Evolutionary conservation across 345 rosid species (phyloP).

Genomic region (Salix udensis): DNA sequence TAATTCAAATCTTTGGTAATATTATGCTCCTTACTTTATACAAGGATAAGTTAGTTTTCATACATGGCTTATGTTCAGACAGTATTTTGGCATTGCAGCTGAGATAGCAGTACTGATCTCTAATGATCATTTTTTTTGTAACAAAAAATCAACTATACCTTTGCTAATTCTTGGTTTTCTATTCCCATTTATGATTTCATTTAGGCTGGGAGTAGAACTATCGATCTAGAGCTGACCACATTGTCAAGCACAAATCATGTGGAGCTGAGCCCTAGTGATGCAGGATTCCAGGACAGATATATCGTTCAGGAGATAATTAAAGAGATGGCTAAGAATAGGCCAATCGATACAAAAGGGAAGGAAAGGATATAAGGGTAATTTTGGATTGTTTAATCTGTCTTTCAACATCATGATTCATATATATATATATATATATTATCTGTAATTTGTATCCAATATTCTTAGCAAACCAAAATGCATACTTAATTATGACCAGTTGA

Average conservation of each 20-base stretch:
- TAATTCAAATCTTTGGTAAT: background rate
- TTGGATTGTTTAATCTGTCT: background rate
- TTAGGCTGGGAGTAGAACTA: constrained; percentile 87
- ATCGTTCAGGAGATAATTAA: constrained; percentile 91
- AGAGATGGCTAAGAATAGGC: constrained; percentile 97
- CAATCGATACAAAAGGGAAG: constrained; percentile 84
- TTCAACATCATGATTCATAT: too few species aligned
- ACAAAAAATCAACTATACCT: background rate
- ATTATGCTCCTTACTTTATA: background rate
- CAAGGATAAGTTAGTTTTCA: background rate
- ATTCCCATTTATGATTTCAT: background rate
- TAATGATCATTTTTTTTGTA: background rate
- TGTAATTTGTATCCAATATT: background rate
- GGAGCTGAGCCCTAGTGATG: constrained; percentile 94
- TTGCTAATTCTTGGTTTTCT: background rate
- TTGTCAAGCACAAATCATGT: constrained; percentile 84
- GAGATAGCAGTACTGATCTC: background rate
- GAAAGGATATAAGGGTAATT: constrained; percentile 76
- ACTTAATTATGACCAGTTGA: background rate
- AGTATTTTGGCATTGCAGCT: background rate
- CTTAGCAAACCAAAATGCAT: background rate
- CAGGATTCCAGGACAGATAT: constrained; percentile 94
- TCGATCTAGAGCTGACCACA: constrained; percentile 86
- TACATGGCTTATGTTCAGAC: background rate
- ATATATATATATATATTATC: background rate